Conservation (phyloP, 345 rosid genomes). For the Linum lewisii region DNA sequence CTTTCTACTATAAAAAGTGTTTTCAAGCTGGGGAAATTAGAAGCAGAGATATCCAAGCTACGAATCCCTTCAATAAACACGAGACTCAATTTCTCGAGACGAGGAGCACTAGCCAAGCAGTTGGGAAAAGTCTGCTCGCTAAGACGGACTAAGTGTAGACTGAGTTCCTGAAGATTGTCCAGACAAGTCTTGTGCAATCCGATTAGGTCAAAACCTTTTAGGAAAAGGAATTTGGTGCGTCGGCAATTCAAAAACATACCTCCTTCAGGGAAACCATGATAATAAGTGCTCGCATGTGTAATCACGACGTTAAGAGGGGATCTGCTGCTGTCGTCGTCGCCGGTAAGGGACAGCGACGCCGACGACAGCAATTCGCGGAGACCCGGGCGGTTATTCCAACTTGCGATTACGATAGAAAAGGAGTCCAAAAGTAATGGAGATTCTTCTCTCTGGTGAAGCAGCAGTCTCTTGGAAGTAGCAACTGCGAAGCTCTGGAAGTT, state of each 20-base stretch:
- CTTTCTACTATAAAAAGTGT: not conserved
- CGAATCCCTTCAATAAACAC: not conserved
- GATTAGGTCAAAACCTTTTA: not conserved
- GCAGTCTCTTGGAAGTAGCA: not conserved
- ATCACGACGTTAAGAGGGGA: not conserved
- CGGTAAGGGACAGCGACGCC: not conserved
- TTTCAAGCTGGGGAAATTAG: not conserved
- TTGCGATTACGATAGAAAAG: too few relatives aligned
- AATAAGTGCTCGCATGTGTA: too few relatives aligned
- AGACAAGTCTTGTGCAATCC: not conserved
- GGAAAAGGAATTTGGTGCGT: not conserved
- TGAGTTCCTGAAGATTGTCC: not conserved
- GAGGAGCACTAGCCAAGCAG: not conserved
- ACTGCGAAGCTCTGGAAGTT: not conserved
- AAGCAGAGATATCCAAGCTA: not conserved
- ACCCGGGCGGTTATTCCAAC: too few relatives aligned
- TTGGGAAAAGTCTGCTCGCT: not conserved
- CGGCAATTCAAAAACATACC: not conserved
- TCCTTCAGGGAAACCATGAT: not conserved
- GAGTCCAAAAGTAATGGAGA: not conserved
- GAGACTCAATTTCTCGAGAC: not conserved
- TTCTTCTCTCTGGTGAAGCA: not conserved
- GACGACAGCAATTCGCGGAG: not conserved
- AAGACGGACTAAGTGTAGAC: not conserved
- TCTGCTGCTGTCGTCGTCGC: not conserved